These are phyloP conservation scores for Elongisporangium prolatum DNA, from an alignment of 352 stramenopile genomes.

Conservation along the genomic window DNA sequence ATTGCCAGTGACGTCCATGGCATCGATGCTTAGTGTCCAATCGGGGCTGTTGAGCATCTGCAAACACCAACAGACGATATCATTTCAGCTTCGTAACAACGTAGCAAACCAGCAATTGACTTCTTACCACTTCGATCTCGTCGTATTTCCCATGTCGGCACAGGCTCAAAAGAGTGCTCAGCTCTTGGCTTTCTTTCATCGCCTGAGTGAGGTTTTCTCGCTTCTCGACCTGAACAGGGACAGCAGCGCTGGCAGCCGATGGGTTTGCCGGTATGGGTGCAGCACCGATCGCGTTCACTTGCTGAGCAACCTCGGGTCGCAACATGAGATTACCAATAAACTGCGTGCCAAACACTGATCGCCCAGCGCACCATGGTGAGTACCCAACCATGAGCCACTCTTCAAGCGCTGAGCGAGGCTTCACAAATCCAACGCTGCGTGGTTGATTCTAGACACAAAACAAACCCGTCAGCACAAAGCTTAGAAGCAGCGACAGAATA, in stretches of 20 bases:
- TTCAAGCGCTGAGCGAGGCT: slow-evolving; percentile 72
- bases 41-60: slow-evolving; percentile 89
- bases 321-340: slow-evolving; percentile 65
- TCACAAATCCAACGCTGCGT: slow-evolving; percentile 82
- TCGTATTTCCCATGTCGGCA: slow-evolving; percentile 89
- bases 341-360: slow-evolving; percentile 50
- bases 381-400: slow-evolving; percentile 90
- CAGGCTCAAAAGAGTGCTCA: slow-evolving; percentile 88
- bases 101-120: slow-evolving; percentile 1
- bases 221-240: slow-evolving; percentile 28
- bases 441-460: slow-evolving; percentile 61
- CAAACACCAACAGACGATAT: not conserved
- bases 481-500: not conserved
- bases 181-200: slow-evolving; percentile 82
- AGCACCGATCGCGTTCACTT: slow-evolving; percentile 10
- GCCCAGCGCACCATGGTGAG: slow-evolving; percentile 88
- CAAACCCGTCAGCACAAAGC: not conserved
- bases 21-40: slow-evolving; percentile 88
- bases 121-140: slow-evolving; percentile 69
- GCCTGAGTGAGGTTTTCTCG: slow-evolving; percentile 75
- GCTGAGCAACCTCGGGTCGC: slow-evolving; percentile 40
- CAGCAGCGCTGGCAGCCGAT: slow-evolving; percentile 1
- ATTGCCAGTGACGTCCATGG: slow-evolving; percentile 90
- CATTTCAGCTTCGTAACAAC: not conserved
- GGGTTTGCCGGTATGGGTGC: slow-evolving; percentile 2